Evolutionary conservation across 2,329 filamentous ascomycete species (phyloP), one percentile per base, ranked within the genome.

Genomic region (Cytospora piceicola): DNA sequence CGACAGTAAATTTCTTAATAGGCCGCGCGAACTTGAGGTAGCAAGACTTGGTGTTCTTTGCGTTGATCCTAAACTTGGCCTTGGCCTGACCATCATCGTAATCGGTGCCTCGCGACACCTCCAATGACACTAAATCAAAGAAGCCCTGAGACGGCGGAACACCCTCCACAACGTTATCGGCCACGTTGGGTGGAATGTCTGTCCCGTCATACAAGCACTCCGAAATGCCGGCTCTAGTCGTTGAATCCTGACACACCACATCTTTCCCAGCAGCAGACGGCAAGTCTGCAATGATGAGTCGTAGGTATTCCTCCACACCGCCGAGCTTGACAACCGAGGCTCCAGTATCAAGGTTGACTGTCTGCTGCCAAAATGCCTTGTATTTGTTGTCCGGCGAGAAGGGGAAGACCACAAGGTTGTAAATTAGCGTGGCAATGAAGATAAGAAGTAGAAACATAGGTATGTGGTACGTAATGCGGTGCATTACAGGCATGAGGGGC

Each of bases 301-400:
- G 81, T 1, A 95, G 78, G 74, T 88, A 96, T 4, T 86, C 81
- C 69, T 87, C 82, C 2, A 93, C 75, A 0, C 93, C 93, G 0
- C 82, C 84, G 11, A 96, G 80, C 39, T 86, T 87, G 51, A 94
- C 90, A 2, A 79, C 81, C 70, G 93, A 92, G 17, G 83, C 79
- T n/a, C 89, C 88, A 4, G 83, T 86, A 70, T 92, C 90, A 12
- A 97, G 84, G 70, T 97, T 86, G 57, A 97, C 81, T 12, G 86
- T 85, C 75, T 99, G 94, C 58, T 91, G 81, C 76, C 98, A 97
- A 77, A 89, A 96, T 57, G 94, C 83, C 77, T 98, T 98, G 76
- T 96, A 87, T 46, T 92, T 86, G 74, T 89, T 91, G 66, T 88
- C 84, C 27, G 85, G 79, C 0, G 92, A 95, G 77, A 98, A 98